Percentiles rank a stretch among this genome's conserved stretches.
These are phyloP conservation scores for Dryadomyces quercus-mongolicae DNA, from an alignment of 2,329 filamentous ascomycete genomes.

Conservation along the genomic window DNA sequence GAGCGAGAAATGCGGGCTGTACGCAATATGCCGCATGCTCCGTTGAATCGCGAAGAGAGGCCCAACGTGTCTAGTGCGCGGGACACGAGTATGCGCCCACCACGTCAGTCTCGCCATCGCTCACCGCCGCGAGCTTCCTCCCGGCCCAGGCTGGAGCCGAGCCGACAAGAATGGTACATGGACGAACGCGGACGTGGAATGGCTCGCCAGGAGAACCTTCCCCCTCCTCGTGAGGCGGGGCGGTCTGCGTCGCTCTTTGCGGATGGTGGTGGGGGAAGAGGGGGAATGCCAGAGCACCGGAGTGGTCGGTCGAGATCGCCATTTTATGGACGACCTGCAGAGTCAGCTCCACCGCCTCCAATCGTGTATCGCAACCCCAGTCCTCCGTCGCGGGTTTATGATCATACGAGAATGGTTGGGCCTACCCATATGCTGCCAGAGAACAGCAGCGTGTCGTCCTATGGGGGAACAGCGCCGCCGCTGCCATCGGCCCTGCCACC, in stretches of 20 bases:
- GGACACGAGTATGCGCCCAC: slow-evolving; percentile 17
- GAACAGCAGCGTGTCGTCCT: slow-evolving; percentile 3
- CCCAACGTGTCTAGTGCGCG: slow-evolving; percentile 12
- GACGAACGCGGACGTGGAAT: slow-evolving; percentile 8
- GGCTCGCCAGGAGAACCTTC: background rate
- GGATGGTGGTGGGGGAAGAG: background rate
- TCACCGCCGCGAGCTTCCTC: background rate
- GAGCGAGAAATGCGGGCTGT: background rate
- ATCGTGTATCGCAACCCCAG: too few species aligned
- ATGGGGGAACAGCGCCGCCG: background rate
- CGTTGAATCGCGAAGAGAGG: background rate
- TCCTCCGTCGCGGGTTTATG: too few species aligned
- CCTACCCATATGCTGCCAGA: background rate
- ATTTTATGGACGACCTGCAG: slow-evolving; percentile 18
- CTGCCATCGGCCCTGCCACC: too few species aligned
- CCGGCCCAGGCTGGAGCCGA: background rate
- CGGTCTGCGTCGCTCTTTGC: background rate
- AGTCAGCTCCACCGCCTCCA: slow-evolving; percentile 10
- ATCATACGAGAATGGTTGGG: background rate
- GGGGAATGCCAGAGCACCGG: slow-evolving; percentile 4
- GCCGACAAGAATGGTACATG: slow-evolving; percentile 4
- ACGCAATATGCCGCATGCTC: background rate
- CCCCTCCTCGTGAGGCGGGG: background rate
- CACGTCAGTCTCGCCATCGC: slow-evolving; percentile 3
- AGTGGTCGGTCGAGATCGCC: slow-evolving; percentile 22